phyloP scores from a whole-genome alignment of 164 flowering plant species.

The Aristolochia fimbriata region DNA sequence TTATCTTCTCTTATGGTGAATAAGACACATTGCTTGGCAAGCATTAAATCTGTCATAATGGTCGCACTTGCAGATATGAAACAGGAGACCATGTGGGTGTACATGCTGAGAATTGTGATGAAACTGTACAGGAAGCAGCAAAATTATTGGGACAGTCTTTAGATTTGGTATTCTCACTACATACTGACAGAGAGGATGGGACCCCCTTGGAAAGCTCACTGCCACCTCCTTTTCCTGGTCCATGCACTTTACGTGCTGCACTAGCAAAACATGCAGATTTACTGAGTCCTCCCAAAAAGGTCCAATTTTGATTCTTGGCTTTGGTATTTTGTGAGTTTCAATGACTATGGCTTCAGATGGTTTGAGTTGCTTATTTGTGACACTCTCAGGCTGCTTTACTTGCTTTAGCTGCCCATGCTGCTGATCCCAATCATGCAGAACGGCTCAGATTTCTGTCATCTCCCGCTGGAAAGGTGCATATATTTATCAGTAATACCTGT shows the following conservation, averaged over 20 bases:
- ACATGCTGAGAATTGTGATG: constrained; percentile 62
- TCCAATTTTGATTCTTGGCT: constrained; percentile 4
- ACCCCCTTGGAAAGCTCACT: constrained; percentile 47
- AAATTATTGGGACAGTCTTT: constrained; percentile 51
- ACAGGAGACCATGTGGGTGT: constrained; percentile 97
- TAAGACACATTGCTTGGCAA: neutral
- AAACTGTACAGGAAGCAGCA: constrained; percentile 70
- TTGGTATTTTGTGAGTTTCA: neutral
- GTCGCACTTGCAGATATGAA: constrained; percentile 50
- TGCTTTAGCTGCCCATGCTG: constrained; percentile 86
- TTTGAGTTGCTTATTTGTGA: neutral
- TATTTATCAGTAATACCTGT: neutral
- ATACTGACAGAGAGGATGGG: constrained; percentile 74
- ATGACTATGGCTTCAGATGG: neutral
- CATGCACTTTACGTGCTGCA: constrained; percentile 71
- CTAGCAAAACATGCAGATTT: constrained; percentile 77
- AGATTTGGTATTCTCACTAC: constrained; percentile 59
- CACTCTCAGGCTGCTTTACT: constrained; percentile 45
- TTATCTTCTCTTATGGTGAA: neutral
- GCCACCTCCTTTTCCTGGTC: constrained; percentile 76
- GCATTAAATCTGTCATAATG: neutral
- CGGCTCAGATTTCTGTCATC: constrained; percentile 59
- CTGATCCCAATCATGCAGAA: constrained; percentile 65
- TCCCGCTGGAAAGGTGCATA: constrained; percentile 67
- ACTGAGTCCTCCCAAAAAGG: constrained; percentile 79